Evolutionary conservation across 768 basidiomycete species (phyloP).

Genomic region (Lyophyllum semitale): DNA sequence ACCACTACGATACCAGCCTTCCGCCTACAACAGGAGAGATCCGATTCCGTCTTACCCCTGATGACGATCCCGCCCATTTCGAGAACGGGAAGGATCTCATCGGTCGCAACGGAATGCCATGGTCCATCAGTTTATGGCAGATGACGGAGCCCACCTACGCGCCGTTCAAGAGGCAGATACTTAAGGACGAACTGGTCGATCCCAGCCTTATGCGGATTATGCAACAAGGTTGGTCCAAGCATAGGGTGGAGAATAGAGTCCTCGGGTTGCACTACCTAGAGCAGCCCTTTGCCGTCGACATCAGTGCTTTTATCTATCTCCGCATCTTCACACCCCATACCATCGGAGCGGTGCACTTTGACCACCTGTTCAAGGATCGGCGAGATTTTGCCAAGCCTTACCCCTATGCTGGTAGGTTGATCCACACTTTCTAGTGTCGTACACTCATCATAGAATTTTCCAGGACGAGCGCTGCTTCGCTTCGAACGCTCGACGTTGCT

Average conservation of each 20-base stretch:
- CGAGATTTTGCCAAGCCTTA: background rate
- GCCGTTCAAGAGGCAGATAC: background rate
- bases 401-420: slow-evolving; percentile 5
- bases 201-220: background rate
- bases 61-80: background rate
- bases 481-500: slow-evolving; percentile 10
- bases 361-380: background rate
- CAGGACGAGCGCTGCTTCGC: slow-evolving; percentile 2
- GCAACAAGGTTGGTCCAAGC: background rate
- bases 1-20: background rate
- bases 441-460: background rate
- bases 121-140: background rate
- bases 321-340: background rate
- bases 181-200: background rate
- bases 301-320: background rate
- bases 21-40: slow-evolving; percentile 1
- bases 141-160: background rate
- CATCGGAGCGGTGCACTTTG: background rate
- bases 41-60: slow-evolving; percentile 5
- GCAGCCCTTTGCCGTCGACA: slow-evolving; percentile 3
- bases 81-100: background rate
- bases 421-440: background rate
- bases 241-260: background rate
- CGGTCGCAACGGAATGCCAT: background rate
- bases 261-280: background rate